These are phyloP conservation scores for Dispira simplex DNA, from an alignment of 192 early-diverging fungal genomes.

Conservation along the genomic window DNA sequence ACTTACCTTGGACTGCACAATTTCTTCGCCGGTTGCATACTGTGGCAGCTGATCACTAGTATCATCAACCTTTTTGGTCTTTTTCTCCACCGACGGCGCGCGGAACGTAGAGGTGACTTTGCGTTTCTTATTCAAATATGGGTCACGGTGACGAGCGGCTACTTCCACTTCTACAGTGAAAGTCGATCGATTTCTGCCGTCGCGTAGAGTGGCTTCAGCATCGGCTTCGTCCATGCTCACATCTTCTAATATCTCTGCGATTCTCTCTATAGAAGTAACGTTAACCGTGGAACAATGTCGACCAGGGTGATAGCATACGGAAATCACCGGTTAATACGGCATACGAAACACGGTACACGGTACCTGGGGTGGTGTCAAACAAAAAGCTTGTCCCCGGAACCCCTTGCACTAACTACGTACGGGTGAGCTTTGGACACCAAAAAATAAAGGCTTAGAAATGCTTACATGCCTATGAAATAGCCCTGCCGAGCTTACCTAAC, in stretches of 20 bases:
- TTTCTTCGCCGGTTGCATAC: too few relatives aligned
- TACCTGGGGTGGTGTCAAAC: not conserved
- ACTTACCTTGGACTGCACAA: too few relatives aligned
- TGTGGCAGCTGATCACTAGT: too few relatives aligned
- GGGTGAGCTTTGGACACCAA: not conserved
- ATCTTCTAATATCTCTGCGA: slow-evolving; percentile 7
- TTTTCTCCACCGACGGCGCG: too few relatives aligned
- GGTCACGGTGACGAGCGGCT: too few relatives aligned
- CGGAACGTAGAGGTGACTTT: too few relatives aligned
- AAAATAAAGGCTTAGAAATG: not conserved
- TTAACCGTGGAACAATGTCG: too few relatives aligned
- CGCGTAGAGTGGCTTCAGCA: slow-evolving; percentile 1
- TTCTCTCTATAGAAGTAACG: not conserved
- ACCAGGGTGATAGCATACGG: not conserved
- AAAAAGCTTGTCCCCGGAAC: not conserved
- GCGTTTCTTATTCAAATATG: too few relatives aligned
- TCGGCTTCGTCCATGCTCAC: slow-evolving; percentile 12
- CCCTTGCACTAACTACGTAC: too few relatives aligned
- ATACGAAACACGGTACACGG: not conserved
- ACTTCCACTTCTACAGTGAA: too few relatives aligned
- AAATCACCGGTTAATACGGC: not conserved
- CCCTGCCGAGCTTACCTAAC: not conserved
- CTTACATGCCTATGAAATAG: not conserved
- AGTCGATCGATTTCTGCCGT: not conserved
- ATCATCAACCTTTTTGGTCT: too few relatives aligned